phyloP scores from a whole-genome alignment of 2,329 filamentous ascomycete species.

The Phoma sp. region DNA sequence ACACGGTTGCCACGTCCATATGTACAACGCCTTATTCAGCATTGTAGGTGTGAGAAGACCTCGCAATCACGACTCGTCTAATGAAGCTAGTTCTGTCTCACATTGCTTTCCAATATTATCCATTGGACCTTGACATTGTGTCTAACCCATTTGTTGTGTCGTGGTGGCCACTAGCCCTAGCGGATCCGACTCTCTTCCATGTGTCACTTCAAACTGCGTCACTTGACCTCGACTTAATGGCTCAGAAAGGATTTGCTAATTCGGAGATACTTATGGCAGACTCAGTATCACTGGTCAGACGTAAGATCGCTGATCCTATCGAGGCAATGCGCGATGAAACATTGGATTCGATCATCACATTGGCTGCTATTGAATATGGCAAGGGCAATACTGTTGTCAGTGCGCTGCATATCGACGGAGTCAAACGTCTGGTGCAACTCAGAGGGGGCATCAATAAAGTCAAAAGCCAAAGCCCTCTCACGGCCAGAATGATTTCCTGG shows the following conservation, averaged over 20 bases:
- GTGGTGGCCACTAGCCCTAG: constrained; percentile 65
- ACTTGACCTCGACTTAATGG: constrained; percentile 60
- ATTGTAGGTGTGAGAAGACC: constrained; percentile 51
- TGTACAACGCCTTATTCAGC: constrained; percentile 63
- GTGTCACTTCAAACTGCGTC: constrained; percentile 65
- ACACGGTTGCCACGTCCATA: constrained; percentile 59
- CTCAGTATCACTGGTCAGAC: constrained; percentile 59
- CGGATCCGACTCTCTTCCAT: constrained; percentile 63
- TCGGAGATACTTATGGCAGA: constrained; percentile 65
- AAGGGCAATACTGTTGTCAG: constrained; percentile 57
- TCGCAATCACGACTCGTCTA: not conserved
- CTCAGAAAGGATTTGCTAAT: constrained; percentile 59
- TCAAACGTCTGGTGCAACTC: constrained; percentile 57
- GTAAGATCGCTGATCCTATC: constrained; percentile 55
- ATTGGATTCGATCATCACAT: constrained; percentile 62
- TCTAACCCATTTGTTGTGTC: constrained; percentile 65
- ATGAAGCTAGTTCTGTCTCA: constrained; percentile 57
- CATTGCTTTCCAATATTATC: constrained; percentile 67
- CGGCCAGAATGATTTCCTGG: constrained; percentile 63
- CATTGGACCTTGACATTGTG: constrained; percentile 58
- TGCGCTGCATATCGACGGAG: constrained; percentile 58
- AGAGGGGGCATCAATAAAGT: constrained; percentile 59
- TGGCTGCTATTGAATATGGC: constrained; percentile 65
- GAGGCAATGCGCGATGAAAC: constrained; percentile 62
- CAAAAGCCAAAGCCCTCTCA: constrained; percentile 58